Base-by-base conservation (phyloP, 306 rosid genomes). In the Rubus parviflorus region DNA sequence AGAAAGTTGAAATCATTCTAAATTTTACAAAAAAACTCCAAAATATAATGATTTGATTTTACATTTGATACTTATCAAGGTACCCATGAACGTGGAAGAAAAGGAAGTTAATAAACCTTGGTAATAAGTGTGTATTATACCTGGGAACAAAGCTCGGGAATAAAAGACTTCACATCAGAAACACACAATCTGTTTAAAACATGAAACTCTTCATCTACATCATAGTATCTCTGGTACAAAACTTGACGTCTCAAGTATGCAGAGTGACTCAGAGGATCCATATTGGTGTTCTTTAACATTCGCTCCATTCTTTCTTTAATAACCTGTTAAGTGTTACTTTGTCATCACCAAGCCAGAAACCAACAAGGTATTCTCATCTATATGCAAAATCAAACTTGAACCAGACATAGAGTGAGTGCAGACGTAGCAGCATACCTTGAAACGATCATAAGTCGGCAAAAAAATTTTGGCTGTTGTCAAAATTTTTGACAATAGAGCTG, bases 191-290 rank as follows among this genome's bases (percentile, higher is more conserved):
- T 90, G 61, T 88, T 82, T 77, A 92, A 84, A 73, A 70, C 45
- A 58, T 20, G 68, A 73, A 85, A 81, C 87, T 88, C 90, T 85
- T 95, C 93, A 30, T 90, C 92, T 52, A 77, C 91, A 7, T 95
- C 97, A 68, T 92, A 89, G 77, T 85, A 90, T 78, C 80, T 88
- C 83, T 92, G 75, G 73, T 92, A 87, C 83, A 95, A 81, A 83
- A 92, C 86, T 86, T 92, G 97, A 75, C 85, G 80, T 81, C 97
- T 92, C 85, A 81, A 83, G 85, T 92, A 88, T 80, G 96, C 46
- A n/a, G 97, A 88, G 82, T 95, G 99, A 83, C 82, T 91, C 72
- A 80, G 84, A 80, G 99, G 97, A 87, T 92, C 91, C 97, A 95
- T 95, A 87, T 95, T 95, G 77, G 89, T 65, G 61, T 95, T 95